Percentiles rank a stretch among this genome's conserved stretches.
These are phyloP conservation scores for Kodamaea laetipori DNA, from an alignment of 805 yeast species.

Conservation along the genomic window DNA sequence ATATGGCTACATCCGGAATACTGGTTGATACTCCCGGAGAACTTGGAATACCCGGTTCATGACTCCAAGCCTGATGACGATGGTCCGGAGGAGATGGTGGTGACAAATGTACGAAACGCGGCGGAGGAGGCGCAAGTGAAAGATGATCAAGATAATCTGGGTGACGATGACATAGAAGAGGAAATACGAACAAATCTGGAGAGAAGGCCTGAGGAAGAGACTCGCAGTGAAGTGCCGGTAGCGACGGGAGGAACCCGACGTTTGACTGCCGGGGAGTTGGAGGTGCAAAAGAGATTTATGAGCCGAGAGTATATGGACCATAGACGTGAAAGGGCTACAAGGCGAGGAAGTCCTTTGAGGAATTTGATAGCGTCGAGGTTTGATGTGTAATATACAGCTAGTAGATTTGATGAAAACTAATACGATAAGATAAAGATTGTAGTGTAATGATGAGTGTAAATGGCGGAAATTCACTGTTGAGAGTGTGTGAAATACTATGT, in stretches of 20 bases:
- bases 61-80: background rate
- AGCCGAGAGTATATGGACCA: constrained; percentile 2
- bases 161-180: no score
- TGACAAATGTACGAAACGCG: background rate
- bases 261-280: constrained; percentile 7
- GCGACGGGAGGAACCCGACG: background rate
- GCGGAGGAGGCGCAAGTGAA: background rate
- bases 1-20: constrained; percentile 8
- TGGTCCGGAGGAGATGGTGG: background rate
- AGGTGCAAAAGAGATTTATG: constrained; percentile 7
- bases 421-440: no score
- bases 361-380: constrained; percentile 4
- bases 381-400: background rate
- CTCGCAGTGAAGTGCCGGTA: no score
- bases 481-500: no score
- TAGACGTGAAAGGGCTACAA: background rate
- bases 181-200: no score
- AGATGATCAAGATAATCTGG: no score
- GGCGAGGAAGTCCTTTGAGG: constrained; percentile 3
- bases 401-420: no score
- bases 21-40: constrained; percentile 6
- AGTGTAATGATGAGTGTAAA: no score
- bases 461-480: no score
- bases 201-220: no score
- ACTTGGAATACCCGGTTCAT: constrained; percentile 4